Evolutionary conservation across 1,284 basidiomycete genomes (phyloP), one percentile per base, ranked within the genome.

Genomic region (Boletellus sp.): DNA sequence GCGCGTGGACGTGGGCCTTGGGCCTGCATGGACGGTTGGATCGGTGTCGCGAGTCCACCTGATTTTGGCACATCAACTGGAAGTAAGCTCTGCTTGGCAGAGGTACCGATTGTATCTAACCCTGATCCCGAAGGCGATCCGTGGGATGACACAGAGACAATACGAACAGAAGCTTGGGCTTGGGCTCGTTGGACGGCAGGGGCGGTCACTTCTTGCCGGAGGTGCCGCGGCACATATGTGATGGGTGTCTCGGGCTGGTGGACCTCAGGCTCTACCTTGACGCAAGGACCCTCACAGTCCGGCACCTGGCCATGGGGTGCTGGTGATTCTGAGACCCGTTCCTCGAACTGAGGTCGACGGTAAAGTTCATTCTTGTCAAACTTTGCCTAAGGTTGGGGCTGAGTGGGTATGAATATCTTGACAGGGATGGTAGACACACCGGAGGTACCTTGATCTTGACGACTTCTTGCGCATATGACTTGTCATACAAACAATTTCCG

Each of bases 401-500:
- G 11, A 9, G 30, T 37, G 21, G 43, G 10, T 8, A 21, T 25
- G 16, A 14, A 34, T 4, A n/a, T 14, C 2, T n/a, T 8, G 22
- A 21, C 8, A 21, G 13, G 32, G 14, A 13, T 20, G 21, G 7
- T 17, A 14, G 13, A 77, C 85, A 53, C 59, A 94, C 92, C 2
- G 82, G 80, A 33, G 79, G 78, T 1, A 87, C 82, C 61, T 88
- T 93, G 53, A 97, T 85, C 69, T 94, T 94, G 37, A 82, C 72
- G 13, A 98, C 77, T 58, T 94, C 87, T 48, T 86, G 79, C 1
- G 88, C 79, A 64, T 92, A 97, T 13, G 81, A 69, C 68, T 94
- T 94, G 69, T 98, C 95, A 61, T 98, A 98, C 20, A 97, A 70
- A 67, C 95, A 99, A 61, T 97, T 96, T 8, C 94, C 95, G 9